Conservation (phyloP, 1,284 basidiomycete genomes). For the Ceratobasidium sp. region DNA sequence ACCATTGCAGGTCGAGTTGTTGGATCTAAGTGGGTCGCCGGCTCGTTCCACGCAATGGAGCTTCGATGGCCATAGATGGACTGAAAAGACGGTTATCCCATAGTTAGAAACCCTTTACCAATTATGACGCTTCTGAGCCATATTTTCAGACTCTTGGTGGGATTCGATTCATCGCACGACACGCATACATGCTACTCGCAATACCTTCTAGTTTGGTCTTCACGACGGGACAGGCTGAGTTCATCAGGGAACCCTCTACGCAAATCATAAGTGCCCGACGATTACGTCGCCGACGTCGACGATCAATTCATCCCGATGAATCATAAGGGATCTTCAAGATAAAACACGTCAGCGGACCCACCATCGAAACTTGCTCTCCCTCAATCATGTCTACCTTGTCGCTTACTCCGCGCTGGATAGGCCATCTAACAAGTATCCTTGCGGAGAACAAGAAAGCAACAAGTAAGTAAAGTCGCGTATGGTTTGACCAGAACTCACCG, state of each 20-base stretch:
- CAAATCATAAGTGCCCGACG: too few relatives aligned
- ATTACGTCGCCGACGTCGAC: too few relatives aligned
- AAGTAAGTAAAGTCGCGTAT: background rate
- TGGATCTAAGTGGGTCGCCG: constrained; percentile 36
- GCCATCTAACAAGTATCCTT: background rate
- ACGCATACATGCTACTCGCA: too few relatives aligned
- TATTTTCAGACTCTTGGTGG: too few relatives aligned
- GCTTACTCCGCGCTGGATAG: constrained; percentile 9
- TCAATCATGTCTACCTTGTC: constrained; percentile 5
- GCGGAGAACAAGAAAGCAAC: background rate
- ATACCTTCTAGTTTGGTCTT: too few relatives aligned
- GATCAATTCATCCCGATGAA: too few relatives aligned
- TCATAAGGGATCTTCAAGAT: too few relatives aligned
- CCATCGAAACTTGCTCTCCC: background rate
- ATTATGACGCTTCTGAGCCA: too few relatives aligned
- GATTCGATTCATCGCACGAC: too few relatives aligned
- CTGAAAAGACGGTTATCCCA: background rate
- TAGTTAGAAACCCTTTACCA: too few relatives aligned
- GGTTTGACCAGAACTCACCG: background rate
- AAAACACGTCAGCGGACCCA: background rate
- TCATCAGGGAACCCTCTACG: too few relatives aligned
- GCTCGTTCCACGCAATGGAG: constrained; percentile 19
- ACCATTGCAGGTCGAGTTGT: constrained; percentile 40
- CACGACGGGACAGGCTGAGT: too few relatives aligned
- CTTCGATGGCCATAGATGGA: background rate